Evolutionary conservation across 1,284 basidiomycete genomes (phyloP), one percentile per base, ranked within the genome.

Genomic region (Sporisorium exsertum): DNA sequence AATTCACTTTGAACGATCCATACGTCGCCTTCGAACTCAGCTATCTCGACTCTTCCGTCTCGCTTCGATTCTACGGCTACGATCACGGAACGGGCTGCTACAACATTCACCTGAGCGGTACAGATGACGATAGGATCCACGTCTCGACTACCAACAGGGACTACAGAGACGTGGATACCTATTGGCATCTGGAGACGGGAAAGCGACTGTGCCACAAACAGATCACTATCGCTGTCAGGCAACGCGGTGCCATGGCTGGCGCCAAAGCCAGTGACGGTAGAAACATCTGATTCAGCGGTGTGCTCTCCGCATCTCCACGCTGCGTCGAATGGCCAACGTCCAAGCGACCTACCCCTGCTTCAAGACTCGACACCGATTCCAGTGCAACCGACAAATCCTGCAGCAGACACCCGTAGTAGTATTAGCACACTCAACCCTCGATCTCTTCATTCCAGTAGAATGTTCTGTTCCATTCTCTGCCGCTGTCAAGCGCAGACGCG

Each of bases 11-110:
- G 18, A n/a, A 35, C 6, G 26, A 68, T 37, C 22, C 65, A 2
- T 20, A 33, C 4, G 45, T 26, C 16, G 51, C 51, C 1, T 68
- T 68, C 20, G 22, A 2, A 2, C 58, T 68, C 46, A 8, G 16
- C 12, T 63, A 54, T 3, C 4, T 3, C 2, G 3, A 7, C 9
- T 2, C 0, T 0, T 13, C 5, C 5, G 33, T 37, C 18, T 47
- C 10, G 5, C 29, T 68, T 24, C 26, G 5, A 7, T 68, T 50
- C 46, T 62, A 62, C 46, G 56, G 29, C 37, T 68, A 62, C 32
- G 56, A 68, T 0, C 37, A 27, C 5, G 18, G 24, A 4, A 68
- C 66, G 4, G 66, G 66, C 33, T 68, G 66, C 32, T 68, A 50
- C 51, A 58, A 58, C 8, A 51, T 68, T 9, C 51, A 68, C 13